phyloP scores from a whole-genome alignment of 164 flowering plant genomes.

The Kingdonia uniflora region DNA sequence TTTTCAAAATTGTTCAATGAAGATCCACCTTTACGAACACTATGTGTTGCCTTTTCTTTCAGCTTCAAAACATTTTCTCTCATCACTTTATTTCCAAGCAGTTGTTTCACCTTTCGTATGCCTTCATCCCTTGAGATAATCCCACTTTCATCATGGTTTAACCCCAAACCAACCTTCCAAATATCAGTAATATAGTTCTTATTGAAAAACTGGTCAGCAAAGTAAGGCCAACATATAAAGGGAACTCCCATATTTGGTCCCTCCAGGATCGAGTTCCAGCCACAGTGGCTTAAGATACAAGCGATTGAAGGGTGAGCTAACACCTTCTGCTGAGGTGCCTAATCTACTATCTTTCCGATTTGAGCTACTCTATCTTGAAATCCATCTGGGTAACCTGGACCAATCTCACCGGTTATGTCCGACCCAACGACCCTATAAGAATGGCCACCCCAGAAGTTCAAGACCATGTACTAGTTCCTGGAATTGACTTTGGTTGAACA shows the following conservation, averaged over 20 bases:
- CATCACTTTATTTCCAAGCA: too few species aligned
- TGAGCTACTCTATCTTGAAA: constrained; percentile 9
- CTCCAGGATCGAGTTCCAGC: constrained; percentile 15
- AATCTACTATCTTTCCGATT: constrained; percentile 7
- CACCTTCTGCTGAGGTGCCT: constrained; percentile 19
- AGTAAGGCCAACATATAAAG: constrained; percentile 16
- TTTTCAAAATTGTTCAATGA: too few species aligned
- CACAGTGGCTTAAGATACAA: constrained; percentile 11
- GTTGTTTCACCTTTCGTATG: constrained; percentile 5
- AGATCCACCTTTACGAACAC: too few species aligned
- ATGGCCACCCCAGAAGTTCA: constrained; percentile 15
- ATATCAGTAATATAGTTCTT: constrained; percentile 6
- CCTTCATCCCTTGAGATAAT: constrained; percentile 13
- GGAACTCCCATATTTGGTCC: constrained; percentile 9
- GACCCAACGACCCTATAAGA: constrained; percentile 21
- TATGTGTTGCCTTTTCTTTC: too few species aligned
- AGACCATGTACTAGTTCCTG: constrained; percentile 23
- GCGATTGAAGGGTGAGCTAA: constrained; percentile 15
- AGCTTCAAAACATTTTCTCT: too few species aligned
- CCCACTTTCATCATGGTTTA: constrained; percentile 8
- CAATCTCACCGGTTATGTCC: not conserved
- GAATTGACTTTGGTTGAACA: constrained; percentile 10
- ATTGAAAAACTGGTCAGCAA: constrained; percentile 14
- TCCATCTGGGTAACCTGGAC: constrained; percentile 8
- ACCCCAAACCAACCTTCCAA: constrained; percentile 16